Evolutionary conservation across 75 land plant species (phyloP).

Genomic region (Picea sitchensis): DNA sequence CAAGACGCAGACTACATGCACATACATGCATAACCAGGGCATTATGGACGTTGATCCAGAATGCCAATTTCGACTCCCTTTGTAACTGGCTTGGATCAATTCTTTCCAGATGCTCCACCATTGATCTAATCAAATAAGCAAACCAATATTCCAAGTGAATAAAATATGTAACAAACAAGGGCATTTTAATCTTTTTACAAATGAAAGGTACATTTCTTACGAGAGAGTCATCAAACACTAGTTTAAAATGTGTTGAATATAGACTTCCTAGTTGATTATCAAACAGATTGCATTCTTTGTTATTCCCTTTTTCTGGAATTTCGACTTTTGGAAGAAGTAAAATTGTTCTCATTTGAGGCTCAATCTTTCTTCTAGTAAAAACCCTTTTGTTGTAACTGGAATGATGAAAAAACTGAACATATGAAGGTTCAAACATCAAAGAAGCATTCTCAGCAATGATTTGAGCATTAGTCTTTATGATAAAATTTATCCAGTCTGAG

Average conservation of each 20-base stretch:
- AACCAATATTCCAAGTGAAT: background rate
- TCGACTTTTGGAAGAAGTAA: background rate
- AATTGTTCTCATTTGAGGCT: background rate
- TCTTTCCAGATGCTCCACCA: conserved; percentile 79
- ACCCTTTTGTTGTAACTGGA: background rate
- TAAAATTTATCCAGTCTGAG: background rate
- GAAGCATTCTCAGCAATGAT: background rate
- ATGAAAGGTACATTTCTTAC: too few species aligned
- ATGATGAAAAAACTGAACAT: background rate
- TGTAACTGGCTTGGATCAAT: conserved; percentile 67
- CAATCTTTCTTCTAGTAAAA: background rate
- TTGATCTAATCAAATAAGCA: conserved; percentile 35
- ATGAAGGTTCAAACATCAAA: conserved; percentile 2
- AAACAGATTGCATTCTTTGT: background rate
- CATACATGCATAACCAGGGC: conserved; percentile 92
- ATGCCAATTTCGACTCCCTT: conserved; percentile 70
- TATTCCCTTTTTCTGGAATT: background rate
- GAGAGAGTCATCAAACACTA: too few species aligned
- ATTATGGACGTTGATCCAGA: conserved; percentile 96
- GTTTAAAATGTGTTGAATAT: too few species aligned
- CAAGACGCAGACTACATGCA: background rate
- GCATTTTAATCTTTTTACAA: too few species aligned
- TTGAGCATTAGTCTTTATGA: too few species aligned
- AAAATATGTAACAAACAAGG: background rate
- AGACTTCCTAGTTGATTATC: too few species aligned